phyloP scores from a whole-genome alignment of 2,329 filamentous ascomycete genomes.

The Curvularia hawaiiensis region DNA sequence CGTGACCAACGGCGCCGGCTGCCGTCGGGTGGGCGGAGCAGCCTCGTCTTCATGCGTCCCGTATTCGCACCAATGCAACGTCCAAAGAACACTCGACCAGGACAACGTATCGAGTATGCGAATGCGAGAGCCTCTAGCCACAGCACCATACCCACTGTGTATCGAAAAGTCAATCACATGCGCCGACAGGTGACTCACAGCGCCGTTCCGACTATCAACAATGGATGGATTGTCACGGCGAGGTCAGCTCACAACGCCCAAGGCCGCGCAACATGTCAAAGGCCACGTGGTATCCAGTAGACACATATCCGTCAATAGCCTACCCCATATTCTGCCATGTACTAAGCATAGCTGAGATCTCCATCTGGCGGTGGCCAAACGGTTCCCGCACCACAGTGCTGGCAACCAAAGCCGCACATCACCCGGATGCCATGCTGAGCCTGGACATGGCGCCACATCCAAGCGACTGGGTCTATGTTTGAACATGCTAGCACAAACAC shows the following conservation, averaged over 20 bases:
- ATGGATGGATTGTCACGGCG: constrained; percentile 8
- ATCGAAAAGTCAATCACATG: constrained; percentile 25
- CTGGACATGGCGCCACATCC: constrained; percentile 14
- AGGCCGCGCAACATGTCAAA: constrained; percentile 27
- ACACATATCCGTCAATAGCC: constrained; percentile 8
- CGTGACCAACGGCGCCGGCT: constrained; percentile 2
- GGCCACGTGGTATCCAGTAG: constrained; percentile 12
- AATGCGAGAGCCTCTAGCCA: constrained; percentile 22
- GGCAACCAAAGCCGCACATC: constrained; percentile 6
- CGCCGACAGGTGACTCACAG: constrained; percentile 16
- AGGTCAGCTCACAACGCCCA: constrained; percentile 23
- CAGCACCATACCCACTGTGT: constrained; percentile 15
- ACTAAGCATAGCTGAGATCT: constrained; percentile 17
- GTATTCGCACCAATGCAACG: constrained; percentile 10
- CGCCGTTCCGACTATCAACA: constrained; percentile 2
- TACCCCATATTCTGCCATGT: constrained; percentile 15
- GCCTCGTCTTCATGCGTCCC: constrained; percentile 8
- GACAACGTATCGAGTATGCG: not conserved
- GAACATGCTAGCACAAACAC: constrained; percentile 2
- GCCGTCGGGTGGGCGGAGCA: constrained; percentile 5
- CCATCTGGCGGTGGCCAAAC: constrained; percentile 22
- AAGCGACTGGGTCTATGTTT: constrained; percentile 10
- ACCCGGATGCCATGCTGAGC: constrained; percentile 17
- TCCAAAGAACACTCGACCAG: too few species aligned
- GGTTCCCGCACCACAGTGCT: constrained; percentile 17